phyloP scores from a whole-genome alignment of 331 rosid species.

The Quercus lobata region DNA sequence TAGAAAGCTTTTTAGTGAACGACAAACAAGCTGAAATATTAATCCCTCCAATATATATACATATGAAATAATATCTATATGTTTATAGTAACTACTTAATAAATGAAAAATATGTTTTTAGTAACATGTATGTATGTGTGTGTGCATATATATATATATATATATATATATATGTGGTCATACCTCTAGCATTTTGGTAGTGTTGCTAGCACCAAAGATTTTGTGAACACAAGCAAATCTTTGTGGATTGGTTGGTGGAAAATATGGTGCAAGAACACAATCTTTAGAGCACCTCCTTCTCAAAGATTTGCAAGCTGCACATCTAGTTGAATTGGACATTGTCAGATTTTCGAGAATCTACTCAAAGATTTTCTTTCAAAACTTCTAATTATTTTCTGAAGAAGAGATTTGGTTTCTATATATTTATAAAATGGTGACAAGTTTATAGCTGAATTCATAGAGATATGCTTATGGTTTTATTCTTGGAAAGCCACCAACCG shows the following conservation, averaged over 20 bases:
- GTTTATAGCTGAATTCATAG: too few relatives aligned
- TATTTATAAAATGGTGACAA: background rate
- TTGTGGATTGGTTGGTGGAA: background rate
- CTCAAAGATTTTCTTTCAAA: background rate
- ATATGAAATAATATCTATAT: too few relatives aligned
- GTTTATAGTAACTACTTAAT: background rate
- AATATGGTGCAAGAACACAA: conserved; percentile 5
- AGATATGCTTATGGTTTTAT: too few relatives aligned
- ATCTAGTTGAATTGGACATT: background rate
- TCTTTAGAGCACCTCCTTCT: conserved; percentile 9
- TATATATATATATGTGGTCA: background rate
- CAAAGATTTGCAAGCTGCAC: conserved; percentile 11
- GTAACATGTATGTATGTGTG: background rate
- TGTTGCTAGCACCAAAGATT: conserved; percentile 14
- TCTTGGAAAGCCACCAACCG: too few relatives aligned
- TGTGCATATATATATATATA: too few relatives aligned
- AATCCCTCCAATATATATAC: too few relatives aligned
- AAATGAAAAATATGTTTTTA: background rate
- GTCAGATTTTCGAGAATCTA: background rate
- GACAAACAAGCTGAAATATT: background rate
- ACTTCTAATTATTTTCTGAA: background rate
- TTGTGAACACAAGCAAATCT: conserved; percentile 3
- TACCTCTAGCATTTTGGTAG: conserved; percentile 15
- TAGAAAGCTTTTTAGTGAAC: too few relatives aligned
- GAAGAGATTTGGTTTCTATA: conserved; percentile 2